These are phyloP conservation scores for Acmispon strigosus DNA, from an alignment of 306 rosid genomes.

Conservation along the genomic window DNA sequence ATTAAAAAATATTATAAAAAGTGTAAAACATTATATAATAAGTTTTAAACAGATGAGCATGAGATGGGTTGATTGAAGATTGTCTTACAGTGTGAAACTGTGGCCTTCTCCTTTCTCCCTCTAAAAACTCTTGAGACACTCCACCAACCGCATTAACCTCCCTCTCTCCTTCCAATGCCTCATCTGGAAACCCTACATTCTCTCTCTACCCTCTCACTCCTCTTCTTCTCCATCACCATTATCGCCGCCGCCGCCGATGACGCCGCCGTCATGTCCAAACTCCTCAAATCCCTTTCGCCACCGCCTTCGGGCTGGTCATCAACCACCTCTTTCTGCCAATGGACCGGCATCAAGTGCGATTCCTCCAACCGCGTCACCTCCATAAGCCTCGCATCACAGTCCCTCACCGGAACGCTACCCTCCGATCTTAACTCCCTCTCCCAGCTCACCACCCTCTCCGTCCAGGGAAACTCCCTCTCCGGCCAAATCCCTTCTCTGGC, in stretches of 20 bases:
- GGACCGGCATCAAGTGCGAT: conserved; percentile 60
- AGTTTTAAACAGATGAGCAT: too few relatives aligned
- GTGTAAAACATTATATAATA: too few relatives aligned
- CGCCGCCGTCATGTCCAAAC: conserved; percentile 37
- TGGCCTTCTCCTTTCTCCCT: background rate
- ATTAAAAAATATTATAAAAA: too few relatives aligned
- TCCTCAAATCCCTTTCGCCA: conserved; percentile 26
- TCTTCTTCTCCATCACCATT: background rate
- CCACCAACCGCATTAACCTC: conserved; percentile 6
- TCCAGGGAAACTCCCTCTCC: conserved; percentile 46
- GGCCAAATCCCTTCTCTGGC: conserved; percentile 68
- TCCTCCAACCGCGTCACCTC: conserved; percentile 40
- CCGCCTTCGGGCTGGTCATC: conserved; percentile 51
- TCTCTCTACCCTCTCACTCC: background rate
- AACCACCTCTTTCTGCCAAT: conserved; percentile 31
- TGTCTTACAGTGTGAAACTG: too few relatives aligned
- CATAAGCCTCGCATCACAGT: conserved; percentile 33
- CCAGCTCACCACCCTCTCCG: conserved; percentile 40
- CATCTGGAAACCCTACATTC: conserved; percentile 25
- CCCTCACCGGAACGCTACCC: conserved; percentile 67
- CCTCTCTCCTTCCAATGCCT: conserved; percentile 31
- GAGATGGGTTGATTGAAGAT: too few relatives aligned
- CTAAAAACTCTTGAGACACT: background rate
- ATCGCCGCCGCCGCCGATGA: conserved; percentile 46
- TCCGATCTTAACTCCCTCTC: conserved; percentile 62